Conservation (phyloP, 495 filamentous ascomycete species). For the Cetradonia linearis region DNA sequence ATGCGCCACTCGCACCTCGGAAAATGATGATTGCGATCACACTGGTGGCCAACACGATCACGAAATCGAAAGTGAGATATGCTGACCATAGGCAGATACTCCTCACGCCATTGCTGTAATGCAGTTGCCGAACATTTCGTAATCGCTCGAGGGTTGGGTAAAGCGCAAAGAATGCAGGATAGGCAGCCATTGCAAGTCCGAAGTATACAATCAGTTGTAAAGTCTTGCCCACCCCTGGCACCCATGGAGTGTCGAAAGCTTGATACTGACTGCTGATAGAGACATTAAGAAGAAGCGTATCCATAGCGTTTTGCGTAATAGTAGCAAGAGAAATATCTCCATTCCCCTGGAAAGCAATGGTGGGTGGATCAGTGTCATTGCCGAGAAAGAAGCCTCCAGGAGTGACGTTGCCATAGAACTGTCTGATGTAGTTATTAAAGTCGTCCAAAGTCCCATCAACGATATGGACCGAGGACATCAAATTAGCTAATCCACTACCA, state of each 20-base stretch:
- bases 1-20: conserved; percentile 47
- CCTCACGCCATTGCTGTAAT: conserved; percentile 74
- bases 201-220: conserved; percentile 73
- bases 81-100: conserved; percentile 66
- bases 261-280: conserved; percentile 57
- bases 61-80: conserved; percentile 69
- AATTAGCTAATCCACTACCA: conserved; percentile 16
- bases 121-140: conserved; percentile 64
- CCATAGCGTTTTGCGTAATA: conserved; percentile 60
- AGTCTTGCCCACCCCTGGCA: conserved; percentile 53
- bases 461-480: conserved; percentile 36
- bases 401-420: conserved; percentile 53
- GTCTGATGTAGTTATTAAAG: conserved; percentile 54
- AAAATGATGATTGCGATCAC: conserved; percentile 54
- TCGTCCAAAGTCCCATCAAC: conserved; percentile 51
- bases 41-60: conserved; percentile 50
- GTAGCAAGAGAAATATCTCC: conserved; percentile 43
- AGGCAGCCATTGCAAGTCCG: conserved; percentile 61
- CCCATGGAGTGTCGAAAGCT: conserved; percentile 59
- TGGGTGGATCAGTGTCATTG: conserved; percentile 40
- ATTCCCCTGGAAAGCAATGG: conserved; percentile 51
- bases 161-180: conserved; percentile 74
- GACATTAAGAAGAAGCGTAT: conserved; percentile 53
- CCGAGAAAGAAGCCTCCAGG: conserved; percentile 71
- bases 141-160: conserved; percentile 76